phyloP scores from a whole-genome alignment of 2,329 filamentous ascomycete genomes.

The Colletotrichum sp. region DNA sequence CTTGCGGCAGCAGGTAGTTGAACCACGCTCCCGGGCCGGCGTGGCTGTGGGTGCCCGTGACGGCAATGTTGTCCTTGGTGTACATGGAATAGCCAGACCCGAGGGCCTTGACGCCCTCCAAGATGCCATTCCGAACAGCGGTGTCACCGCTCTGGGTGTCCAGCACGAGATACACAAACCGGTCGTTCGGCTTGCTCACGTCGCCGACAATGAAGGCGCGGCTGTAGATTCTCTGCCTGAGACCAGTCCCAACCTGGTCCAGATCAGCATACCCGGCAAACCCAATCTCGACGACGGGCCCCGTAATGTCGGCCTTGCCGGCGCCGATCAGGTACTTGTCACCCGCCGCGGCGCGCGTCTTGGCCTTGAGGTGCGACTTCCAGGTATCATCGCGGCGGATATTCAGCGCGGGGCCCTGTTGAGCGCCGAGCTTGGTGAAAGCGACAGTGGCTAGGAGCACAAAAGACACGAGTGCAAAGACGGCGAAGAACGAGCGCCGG shows the following conservation, averaged over 20 bases:
- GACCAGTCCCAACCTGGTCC: slow-evolving; percentile 80
- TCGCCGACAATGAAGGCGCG: slow-evolving; percentile 88
- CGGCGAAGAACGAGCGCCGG: slow-evolving; percentile 11
- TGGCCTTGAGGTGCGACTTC: background rate
- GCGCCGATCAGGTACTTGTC: slow-evolving; percentile 59
- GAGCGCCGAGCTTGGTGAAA: background rate
- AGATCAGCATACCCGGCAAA: slow-evolving; percentile 91
- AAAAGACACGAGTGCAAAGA: slow-evolving; percentile 15
- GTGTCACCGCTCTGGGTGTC: slow-evolving; percentile 91
- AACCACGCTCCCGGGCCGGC: slow-evolving; percentile 91
- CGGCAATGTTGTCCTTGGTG: slow-evolving; percentile 79
- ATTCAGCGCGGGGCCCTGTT: background rate
- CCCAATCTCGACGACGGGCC: slow-evolving; percentile 88
- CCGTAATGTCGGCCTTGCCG: slow-evolving; percentile 64
- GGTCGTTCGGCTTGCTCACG: slow-evolving; percentile 66
- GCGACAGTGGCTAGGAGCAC: slow-evolving; percentile 11
- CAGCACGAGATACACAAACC: slow-evolving; percentile 86
- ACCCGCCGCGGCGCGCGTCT: slow-evolving; percentile 28
- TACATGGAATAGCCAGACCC: slow-evolving; percentile 79
- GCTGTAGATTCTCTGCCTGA: slow-evolving; percentile 87
- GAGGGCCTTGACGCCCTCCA: slow-evolving; percentile 73
- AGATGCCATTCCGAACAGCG: slow-evolving; percentile 84
- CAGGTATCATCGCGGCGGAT: slow-evolving; percentile 5
- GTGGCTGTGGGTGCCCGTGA: slow-evolving; percentile 94
- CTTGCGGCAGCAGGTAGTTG: slow-evolving; percentile 92